phyloP scores from a whole-genome alignment of 768 basidiomycete species.

The Cantharellus anzutake region DNA sequence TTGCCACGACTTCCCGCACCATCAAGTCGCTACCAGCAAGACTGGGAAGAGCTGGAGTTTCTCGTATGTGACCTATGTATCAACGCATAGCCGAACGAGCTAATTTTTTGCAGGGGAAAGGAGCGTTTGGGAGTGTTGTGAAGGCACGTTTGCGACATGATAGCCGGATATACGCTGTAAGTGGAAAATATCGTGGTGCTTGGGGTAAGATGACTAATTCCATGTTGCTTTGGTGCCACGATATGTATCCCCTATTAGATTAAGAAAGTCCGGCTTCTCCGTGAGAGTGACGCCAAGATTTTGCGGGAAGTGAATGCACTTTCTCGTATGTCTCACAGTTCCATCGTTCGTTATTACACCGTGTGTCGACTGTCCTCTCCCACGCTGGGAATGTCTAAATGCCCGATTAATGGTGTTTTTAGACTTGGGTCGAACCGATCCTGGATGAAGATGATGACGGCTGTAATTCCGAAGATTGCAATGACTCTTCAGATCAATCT shows the following conservation, averaged over 20 bases:
- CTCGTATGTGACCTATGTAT: constrained; percentile 26
- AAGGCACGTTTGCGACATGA: constrained; percentile 86
- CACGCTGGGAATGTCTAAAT: not conserved
- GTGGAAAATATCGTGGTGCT: constrained; percentile 10
- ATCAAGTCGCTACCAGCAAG: constrained; percentile 72
- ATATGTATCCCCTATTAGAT: constrained; percentile 24
- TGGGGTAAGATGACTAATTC: not conserved
- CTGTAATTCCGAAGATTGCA: not conserved
- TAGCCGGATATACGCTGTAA: constrained; percentile 63
- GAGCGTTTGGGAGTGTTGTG: constrained; percentile 84
- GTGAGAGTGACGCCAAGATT: constrained; percentile 70
- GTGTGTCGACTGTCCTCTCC: not conserved
- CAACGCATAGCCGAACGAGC: constrained; percentile 1
- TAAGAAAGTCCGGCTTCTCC: constrained; percentile 74
- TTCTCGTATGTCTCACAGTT: constrained; percentile 72
- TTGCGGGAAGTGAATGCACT: constrained; percentile 81
- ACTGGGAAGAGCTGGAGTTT: constrained; percentile 85
- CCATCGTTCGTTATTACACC: constrained; percentile 82
- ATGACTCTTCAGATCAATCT: not conserved
- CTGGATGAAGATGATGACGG: constrained; percentile 9
- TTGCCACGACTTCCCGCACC: constrained; percentile 20
- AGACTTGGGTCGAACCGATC: constrained; percentile 63
- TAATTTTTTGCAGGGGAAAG: constrained; percentile 36
- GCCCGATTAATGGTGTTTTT: not conserved
- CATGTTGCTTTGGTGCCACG: not conserved